Evolutionary conservation across 2,329 filamentous ascomycete species (phyloP).

Genomic region (Claviceps pazoutovae): DNA sequence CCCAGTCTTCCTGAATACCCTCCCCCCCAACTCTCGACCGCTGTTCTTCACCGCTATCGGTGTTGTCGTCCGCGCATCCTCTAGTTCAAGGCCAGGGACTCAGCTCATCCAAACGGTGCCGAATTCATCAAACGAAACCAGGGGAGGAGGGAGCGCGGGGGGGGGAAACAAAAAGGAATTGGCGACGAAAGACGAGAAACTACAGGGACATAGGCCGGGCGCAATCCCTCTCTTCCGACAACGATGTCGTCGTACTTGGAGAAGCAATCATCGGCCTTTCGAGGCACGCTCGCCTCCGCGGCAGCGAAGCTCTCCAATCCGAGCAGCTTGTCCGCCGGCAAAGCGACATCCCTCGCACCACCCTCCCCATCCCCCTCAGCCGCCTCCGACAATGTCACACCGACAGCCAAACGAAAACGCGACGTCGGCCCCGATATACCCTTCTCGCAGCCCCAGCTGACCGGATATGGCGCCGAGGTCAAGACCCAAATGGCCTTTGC

Average conservation of each 20-base stretch:
- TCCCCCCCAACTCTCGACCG: background rate
- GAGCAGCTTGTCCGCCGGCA: conserved; percentile 28
- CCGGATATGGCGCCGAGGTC: conserved; percentile 63
- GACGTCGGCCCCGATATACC: conserved; percentile 37
- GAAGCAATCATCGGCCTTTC: conserved; percentile 49
- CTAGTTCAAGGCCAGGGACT: background rate
- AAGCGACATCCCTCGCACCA: conserved; percentile 31
- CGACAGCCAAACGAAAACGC: conserved; percentile 48
- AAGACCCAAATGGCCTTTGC: conserved; percentile 82
- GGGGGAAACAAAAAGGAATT: background rate
- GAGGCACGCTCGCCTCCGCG: conserved; percentile 46
- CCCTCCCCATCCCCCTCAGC: conserved; percentile 50
- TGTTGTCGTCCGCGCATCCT: background rate
- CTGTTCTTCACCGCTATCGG: background rate
- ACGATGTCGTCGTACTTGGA: conserved; percentile 50
- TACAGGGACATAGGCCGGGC: too few species aligned
- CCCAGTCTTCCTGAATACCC: background rate
- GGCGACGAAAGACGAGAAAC: too few species aligned
- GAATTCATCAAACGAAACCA: background rate
- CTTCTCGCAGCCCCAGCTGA: conserved; percentile 66
- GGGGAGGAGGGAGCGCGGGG: background rate
- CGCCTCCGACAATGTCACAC: conserved; percentile 45
- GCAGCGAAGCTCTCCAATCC: conserved; percentile 47
- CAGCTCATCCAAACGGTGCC: background rate
- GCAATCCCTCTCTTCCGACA: conserved; percentile 4